phyloP scores from a whole-genome alignment of 2,329 filamentous ascomycete genomes.

The Tolypocladium nubicola region DNA sequence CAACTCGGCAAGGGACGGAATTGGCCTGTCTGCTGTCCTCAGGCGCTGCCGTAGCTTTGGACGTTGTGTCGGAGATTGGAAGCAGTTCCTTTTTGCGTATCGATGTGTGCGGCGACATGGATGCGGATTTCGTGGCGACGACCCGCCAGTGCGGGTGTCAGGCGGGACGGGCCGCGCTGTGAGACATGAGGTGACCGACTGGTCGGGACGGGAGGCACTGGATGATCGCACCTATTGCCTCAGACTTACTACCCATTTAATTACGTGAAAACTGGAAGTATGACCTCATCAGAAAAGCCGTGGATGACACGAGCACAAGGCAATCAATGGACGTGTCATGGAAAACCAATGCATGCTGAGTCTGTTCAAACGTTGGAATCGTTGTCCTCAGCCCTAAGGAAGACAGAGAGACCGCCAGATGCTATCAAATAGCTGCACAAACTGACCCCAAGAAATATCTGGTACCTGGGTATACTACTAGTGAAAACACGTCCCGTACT shows the following conservation, averaged over 20 bases:
- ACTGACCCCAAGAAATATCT: too few species aligned
- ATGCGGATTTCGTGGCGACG: neutral
- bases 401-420: too few species aligned
- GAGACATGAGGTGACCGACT: neutral
- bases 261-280: neutral
- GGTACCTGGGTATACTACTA: neutral
- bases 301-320: too few species aligned
- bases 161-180: neutral
- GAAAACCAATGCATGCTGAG: too few species aligned
- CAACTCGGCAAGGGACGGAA: neutral
- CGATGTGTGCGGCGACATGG: neutral
- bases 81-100: neutral
- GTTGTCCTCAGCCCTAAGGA: too few species aligned
- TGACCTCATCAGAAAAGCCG: too few species aligned
- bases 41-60: neutral
- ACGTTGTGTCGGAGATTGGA: neutral
- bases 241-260: too few species aligned
- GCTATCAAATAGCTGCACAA: too few species aligned
- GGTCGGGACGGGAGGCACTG: neutral
- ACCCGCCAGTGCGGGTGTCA: neutral
- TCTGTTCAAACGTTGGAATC: too few species aligned
- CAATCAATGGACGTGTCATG: too few species aligned
- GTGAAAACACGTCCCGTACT: constrained; percentile 23
- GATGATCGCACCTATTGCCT: neutral
- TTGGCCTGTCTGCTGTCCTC: neutral